Evolutionary conservation across 2,329 filamentous ascomycete genomes (phyloP).

Genomic region (Delphinella strobiligena): DNA sequence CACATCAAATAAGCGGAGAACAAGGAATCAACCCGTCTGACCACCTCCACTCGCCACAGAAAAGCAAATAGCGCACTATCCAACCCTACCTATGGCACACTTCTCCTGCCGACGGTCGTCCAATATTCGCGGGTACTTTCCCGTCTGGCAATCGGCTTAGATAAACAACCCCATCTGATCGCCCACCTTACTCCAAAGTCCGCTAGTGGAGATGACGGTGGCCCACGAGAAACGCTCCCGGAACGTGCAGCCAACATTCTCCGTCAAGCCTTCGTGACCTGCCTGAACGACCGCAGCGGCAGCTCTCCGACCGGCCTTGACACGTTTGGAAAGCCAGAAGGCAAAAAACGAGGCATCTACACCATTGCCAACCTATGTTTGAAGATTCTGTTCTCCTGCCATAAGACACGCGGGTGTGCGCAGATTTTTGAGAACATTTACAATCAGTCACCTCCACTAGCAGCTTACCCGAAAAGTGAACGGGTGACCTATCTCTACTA

Average conservation of each 20-base stretch:
- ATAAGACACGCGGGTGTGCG: slow-evolving; percentile 70
- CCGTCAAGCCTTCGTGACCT: slow-evolving; percentile 82
- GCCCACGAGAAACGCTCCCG: slow-evolving; percentile 65
- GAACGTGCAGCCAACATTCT: slow-evolving; percentile 83
- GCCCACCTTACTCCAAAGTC: slow-evolving; percentile 39
- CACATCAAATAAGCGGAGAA: too few relatives aligned
- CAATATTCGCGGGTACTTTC: slow-evolving; percentile 70
- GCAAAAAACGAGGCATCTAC: slow-evolving; percentile 81
- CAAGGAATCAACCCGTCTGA: too few relatives aligned
- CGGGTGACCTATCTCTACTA: slow-evolving; percentile 92
- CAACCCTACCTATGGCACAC: slow-evolving; percentile 64
- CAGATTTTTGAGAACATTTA: slow-evolving; percentile 85
- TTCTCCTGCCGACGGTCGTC: slow-evolving; percentile 75
- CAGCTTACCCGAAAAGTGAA: slow-evolving; percentile 72
- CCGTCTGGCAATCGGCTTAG: slow-evolving; percentile 71
- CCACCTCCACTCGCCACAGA: slow-evolving; percentile 29
- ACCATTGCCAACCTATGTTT: slow-evolving; percentile 83
- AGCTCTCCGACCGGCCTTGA: slow-evolving; percentile 39
- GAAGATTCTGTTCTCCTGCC: slow-evolving; percentile 78
- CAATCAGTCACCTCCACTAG: slow-evolving; percentile 67
- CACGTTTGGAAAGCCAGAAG: slow-evolving; percentile 54
- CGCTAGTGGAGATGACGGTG: slow-evolving; percentile 43
- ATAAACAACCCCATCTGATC: slow-evolving; percentile 67
- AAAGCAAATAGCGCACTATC: slow-evolving; percentile 73
- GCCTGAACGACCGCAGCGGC: slow-evolving; percentile 66